phyloP scores from a whole-genome alignment of 208 protist species.

The Trypanosoma cruzi region DNA sequence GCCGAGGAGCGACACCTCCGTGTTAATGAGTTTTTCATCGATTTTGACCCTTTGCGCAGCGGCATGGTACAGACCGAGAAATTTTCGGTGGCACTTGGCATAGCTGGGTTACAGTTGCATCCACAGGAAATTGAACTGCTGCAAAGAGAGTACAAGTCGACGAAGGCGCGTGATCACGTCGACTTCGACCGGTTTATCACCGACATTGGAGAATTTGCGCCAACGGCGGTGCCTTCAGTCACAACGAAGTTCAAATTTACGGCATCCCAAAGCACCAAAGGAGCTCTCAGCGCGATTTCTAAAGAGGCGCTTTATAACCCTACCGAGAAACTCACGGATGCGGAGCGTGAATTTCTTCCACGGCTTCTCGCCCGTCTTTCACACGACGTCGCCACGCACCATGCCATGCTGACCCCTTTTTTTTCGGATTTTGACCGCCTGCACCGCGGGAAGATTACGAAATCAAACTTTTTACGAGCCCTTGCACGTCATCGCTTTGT shows the following conservation, averaged over 20 bases:
- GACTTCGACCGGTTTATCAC: slow-evolving; percentile 43
- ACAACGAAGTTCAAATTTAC: slow-evolving; percentile 25
- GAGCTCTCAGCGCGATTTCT: not conserved
- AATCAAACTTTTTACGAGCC: slow-evolving; percentile 61
- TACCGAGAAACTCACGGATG: slow-evolving; percentile 27
- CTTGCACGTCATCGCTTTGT: slow-evolving; percentile 68
- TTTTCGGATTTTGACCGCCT: slow-evolving; percentile 88
- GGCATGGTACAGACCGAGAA: slow-evolving; percentile 55
- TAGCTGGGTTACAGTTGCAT: slow-evolving; percentile 59
- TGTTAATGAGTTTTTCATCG: slow-evolving; percentile 69
- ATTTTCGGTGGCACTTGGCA: slow-evolving; percentile 66
- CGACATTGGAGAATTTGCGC: slow-evolving; percentile 44
- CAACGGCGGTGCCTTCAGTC: slow-evolving; percentile 21
- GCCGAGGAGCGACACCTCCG: slow-evolving; percentile 57
- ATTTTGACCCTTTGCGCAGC: slow-evolving; percentile 83
- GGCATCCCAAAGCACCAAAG: slow-evolving; percentile 1
- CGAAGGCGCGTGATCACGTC: slow-evolving; percentile 31
- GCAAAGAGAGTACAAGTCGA: slow-evolving; percentile 39
- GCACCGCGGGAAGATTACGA: slow-evolving; percentile 67
- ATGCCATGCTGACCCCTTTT: slow-evolving; percentile 78
- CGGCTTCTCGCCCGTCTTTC: slow-evolving; percentile 44
- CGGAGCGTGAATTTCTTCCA: slow-evolving; percentile 28
- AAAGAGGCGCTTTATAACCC: slow-evolving; percentile 5
- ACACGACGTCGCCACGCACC: slow-evolving; percentile 63
- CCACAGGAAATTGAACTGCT: slow-evolving; percentile 50